phyloP scores from a whole-genome alignment of 331 rosid species.

The Acacia pycnantha region DNA sequence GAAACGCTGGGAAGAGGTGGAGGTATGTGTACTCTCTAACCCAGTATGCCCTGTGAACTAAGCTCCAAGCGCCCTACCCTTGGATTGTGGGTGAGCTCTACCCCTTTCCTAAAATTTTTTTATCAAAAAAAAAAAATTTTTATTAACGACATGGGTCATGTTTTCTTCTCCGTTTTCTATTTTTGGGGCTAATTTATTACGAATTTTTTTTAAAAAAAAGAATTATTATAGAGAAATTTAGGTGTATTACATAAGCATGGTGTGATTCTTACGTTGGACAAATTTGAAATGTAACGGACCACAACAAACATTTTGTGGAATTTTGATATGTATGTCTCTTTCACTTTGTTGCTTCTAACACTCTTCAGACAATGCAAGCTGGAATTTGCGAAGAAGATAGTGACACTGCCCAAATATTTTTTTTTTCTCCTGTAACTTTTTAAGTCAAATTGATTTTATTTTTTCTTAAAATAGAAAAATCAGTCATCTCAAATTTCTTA shows the following conservation, averaged over 20 bases:
- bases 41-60: too few species aligned
- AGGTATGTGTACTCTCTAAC: too few species aligned
- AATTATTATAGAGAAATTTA: not conserved
- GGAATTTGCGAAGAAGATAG: not conserved
- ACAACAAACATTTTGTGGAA: not conserved
- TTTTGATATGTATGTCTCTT: not conserved
- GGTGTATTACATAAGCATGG: not conserved
- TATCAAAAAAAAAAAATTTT: too few species aligned
- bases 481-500: not conserved
- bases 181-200: not conserved
- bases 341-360: not conserved
- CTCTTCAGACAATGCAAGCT: conserved; percentile 17
- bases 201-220: too few species aligned
- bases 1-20: too few species aligned
- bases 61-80: too few species aligned
- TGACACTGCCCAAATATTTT: not conserved
- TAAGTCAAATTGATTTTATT: not conserved
- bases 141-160: too few species aligned
- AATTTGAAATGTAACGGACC: not conserved
- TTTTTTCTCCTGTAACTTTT: not conserved
- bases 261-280: not conserved
- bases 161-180: not conserved
- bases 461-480: not conserved
- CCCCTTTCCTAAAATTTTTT: too few species aligned
- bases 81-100: too few species aligned